Conservation (phyloP, 345 rosid genomes). For the Murraya paniculata region DNA sequence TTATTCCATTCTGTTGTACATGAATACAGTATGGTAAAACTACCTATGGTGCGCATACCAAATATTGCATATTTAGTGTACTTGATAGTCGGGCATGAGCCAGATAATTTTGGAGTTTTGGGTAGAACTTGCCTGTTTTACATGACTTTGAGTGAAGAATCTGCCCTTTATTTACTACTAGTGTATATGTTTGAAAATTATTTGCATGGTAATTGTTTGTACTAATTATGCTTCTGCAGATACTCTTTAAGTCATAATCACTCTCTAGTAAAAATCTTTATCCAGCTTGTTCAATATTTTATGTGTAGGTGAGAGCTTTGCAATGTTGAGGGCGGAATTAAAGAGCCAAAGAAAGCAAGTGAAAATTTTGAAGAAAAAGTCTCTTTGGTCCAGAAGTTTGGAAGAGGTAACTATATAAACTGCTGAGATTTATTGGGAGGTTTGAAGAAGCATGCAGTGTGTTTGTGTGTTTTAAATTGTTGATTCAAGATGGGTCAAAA, state of each 20-base stretch:
- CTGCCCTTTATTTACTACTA: not conserved
- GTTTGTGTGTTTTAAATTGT: not conserved
- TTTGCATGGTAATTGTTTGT: not conserved
- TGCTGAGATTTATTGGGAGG: not conserved
- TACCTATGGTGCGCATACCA: not conserved
- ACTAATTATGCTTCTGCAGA: not conserved
- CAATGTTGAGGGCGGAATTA: slow-evolving; percentile 62
- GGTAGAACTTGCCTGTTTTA: not conserved
- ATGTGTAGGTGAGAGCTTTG: slow-evolving; percentile 50
- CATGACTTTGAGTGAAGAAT: not conserved
- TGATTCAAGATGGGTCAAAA: not conserved
- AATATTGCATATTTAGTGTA: not conserved
- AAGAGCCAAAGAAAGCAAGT: slow-evolving; percentile 78
- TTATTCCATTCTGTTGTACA: not conserved
- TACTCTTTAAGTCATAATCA: not conserved
- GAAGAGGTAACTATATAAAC: slow-evolving; percentile 59
- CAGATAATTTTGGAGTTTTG: not conserved
- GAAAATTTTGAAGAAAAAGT: slow-evolving; percentile 75
- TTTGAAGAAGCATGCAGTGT: not conserved
- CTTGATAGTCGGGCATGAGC: not conserved
- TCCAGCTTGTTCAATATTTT: not conserved
- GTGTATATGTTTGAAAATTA: not conserved
- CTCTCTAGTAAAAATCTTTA: not conserved
- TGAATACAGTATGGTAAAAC: not conserved
- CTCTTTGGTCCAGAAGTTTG: slow-evolving; percentile 81